phyloP scores from a whole-genome alignment of 2,329 filamentous ascomycete species.

The Hysterium pulicare region DNA sequence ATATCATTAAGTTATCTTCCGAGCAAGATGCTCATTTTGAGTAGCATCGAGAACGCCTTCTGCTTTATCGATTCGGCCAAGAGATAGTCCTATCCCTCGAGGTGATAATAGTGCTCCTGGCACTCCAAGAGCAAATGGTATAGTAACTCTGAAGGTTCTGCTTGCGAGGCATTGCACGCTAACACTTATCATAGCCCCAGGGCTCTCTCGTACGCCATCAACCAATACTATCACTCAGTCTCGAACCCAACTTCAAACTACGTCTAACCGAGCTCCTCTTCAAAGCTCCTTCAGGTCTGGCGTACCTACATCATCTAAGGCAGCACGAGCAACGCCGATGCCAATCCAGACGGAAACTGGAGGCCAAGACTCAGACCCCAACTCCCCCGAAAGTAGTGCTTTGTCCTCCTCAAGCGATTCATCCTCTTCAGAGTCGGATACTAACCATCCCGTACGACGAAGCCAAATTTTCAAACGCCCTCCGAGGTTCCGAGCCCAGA shows the following conservation, averaged over 20 bases:
- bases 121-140: conserved; percentile 29
- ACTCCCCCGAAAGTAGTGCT: conserved; percentile 20
- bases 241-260: conserved; percentile 21
- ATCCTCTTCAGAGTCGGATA: conserved; percentile 30
- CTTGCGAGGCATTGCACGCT: background rate
- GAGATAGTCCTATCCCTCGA: conserved; percentile 54
- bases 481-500: conserved; percentile 33
- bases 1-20: conserved; percentile 1
- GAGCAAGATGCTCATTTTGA: conserved; percentile 2
- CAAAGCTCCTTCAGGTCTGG: conserved; percentile 22
- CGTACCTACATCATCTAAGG: conserved; percentile 17
- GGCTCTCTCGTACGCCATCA: conserved; percentile 47
- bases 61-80: conserved; percentile 54
- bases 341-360: conserved; percentile 1
- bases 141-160: background rate
- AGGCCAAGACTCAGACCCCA: conserved; percentile 10
- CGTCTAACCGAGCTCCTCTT: conserved; percentile 22
- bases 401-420: conserved; percentile 26
- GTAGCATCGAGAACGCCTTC: conserved; percentile 47
- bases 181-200: conserved; percentile 15
- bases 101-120: conserved; percentile 46
- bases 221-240: conserved; percentile 47
- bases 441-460: conserved; percentile 37
- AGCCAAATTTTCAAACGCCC: conserved; percentile 46
- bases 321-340: conserved; percentile 4